Base-by-base conservation (phyloP, 1,284 basidiomycete species). In the Wolfiporia cocos region DNA sequence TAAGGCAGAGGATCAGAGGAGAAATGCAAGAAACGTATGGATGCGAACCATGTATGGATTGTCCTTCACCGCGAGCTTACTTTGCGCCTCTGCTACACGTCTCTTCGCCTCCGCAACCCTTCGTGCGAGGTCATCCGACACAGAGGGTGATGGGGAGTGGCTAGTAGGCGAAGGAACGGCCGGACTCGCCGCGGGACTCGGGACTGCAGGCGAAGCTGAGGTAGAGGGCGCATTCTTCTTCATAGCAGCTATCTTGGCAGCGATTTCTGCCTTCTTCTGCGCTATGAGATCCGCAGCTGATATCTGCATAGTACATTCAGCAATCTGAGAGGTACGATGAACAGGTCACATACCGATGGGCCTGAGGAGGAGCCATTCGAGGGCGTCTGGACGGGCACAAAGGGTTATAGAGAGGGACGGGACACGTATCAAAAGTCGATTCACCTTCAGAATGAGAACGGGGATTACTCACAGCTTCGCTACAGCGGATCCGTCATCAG, bases 211-310 rank as follows among this genome's bases (percentile, higher is more conserved):
- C 12, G 51, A 35, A 30, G 63, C 52, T 6, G 57, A 44, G 19
- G 62, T 53, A 1, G 51, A 32, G 1, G 57, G 43, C 1, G 70
- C 59, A 9, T 68, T 66, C 34, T 67, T 75, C 59, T 79, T 84
- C 71, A 92, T 83, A 5, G 78, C 78, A 10, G 89, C 88, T 42
- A 90, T 76, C 60, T 88, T 88, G 10, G 90, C 89, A 17, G 85
- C 76, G 43, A 94, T 81, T 64, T 92, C 88, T 9, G 90, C 90
- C 29, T 81, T 74, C 64, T 88, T 89, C 64, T 83, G 80, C 29
- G 81, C 79, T 46, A 89, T 86, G 54, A 86, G 70, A 34, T 75
- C 81, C 50, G 75, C 73, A 53, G 66, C 64, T 35, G 73, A 69
- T 34, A 70, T 44, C 73, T 76, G 39, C 26, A 14, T 33, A 33